Evolutionary conservation across 2,329 filamentous ascomycete genomes (phyloP).

Genomic region (Trichoderma pleuroti): DNA sequence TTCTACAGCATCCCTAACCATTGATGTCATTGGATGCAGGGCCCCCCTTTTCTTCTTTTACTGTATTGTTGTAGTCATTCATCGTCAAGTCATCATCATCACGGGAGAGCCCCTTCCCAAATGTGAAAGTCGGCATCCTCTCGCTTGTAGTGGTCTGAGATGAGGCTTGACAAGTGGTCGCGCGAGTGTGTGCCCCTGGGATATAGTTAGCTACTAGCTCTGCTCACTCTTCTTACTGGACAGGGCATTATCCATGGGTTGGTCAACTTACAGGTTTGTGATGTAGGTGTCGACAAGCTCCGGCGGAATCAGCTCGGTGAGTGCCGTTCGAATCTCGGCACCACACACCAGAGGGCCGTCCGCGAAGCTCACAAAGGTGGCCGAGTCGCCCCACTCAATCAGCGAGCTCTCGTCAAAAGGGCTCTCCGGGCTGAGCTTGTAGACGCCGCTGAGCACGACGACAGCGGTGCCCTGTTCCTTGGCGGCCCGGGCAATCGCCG

Average conservation of each 20-base stretch:
- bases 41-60: not conserved
- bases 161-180: conserved; percentile 69
- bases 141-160: conserved; percentile 70
- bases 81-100: conserved; percentile 14
- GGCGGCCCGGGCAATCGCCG: conserved; percentile 78
- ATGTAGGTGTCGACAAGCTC: conserved; percentile 78
- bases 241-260: not conserved
- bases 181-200: conserved; percentile 62
- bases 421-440: conserved; percentile 88
- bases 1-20: not conserved
- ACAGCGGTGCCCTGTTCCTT: conserved; percentile 79
- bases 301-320: conserved; percentile 78
- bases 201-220: not conserved
- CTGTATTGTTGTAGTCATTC: conserved; percentile 1
- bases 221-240: not conserved
- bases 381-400: conserved; percentile 82
- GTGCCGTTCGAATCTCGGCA: conserved; percentile 72
- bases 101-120: conserved; percentile 35
- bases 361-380: conserved; percentile 70
- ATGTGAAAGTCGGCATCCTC: conserved; percentile 65
- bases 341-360: conserved; percentile 76
- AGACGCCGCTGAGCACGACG: conserved; percentile 84
- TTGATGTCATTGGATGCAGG: not conserved
- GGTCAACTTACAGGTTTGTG: conserved; percentile 61
- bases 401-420: conserved; percentile 77